Evolutionary conservation across 805 yeast genomes (phyloP), one percentile per base, ranked within the genome.

Genomic region (Lipomyces spencermartinsiae): DNA sequence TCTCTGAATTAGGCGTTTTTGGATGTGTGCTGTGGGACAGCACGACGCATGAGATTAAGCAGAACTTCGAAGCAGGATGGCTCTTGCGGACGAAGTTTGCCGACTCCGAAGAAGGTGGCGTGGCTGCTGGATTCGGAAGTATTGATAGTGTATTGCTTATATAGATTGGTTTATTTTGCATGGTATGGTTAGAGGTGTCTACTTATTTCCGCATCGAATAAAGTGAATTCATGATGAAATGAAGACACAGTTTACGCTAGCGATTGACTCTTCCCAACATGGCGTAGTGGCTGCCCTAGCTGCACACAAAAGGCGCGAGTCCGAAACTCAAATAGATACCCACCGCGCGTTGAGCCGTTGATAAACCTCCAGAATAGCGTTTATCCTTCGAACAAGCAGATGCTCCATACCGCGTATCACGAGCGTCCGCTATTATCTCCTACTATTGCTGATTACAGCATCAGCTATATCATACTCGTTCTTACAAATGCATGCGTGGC

Each of bases 111-210:
- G 99, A 95, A 81, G 99, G 99, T 51, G 99, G 99, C 53, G 98
- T 95, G 43, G 98, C 98, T 29, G 99, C 99, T 16, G 99, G 99
- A 0, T 94, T 91, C 79, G 99, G 98, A 6, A 93, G 98, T 78
- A 91, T 95, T 54, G 99, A 95, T 78, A 90, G 93, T 75, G 83
- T 93, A 49, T 86, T 87, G 68, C 80, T 92, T 55, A 72, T 75
- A 12, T 76, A 74, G 82, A 29, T 56, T 25, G 29, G 2, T 43
- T 43, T 43, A 43, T 14, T 43, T 43, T 43, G 49, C 49, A 43
- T 43, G 9, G 49, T 43, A 43, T 43, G 49, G 49, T n/a, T 43
- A 43, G 6, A 43, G 49, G 16, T 43, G 16, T 43, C 19, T 43
- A 7, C 49, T n/a, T 25, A 25, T 2, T 1, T 25, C 29, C 3